Percentiles rank a stretch among this genome's conserved stretches.
phyloP scores from a whole-genome alignment of 164 flowering plant genomes.

The Macadamia tetraphylla region DNA sequence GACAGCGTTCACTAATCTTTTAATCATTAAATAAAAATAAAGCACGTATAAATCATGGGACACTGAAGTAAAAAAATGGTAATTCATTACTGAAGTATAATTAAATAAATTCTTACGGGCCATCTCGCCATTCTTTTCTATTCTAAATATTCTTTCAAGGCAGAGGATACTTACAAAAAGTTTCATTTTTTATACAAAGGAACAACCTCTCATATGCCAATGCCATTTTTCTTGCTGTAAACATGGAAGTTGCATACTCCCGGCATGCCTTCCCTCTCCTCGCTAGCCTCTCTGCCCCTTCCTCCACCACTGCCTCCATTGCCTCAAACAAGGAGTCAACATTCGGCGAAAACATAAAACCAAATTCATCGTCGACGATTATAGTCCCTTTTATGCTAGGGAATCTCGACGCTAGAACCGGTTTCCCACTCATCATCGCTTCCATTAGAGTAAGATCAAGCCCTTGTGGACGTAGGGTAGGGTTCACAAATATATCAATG shows the following conservation, averaged over 20 bases:
- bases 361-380: constrained; percentile 65
- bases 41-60: too few species aligned
- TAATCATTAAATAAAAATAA: too few species aligned
- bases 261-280: constrained; percentile 61
- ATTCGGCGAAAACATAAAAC: constrained; percentile 75
- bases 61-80: too few species aligned
- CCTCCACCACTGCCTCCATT: constrained; percentile 50
- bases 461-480: constrained; percentile 86
- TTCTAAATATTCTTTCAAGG: neutral
- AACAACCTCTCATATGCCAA: constrained; percentile 81
- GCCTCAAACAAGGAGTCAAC: constrained; percentile 68
- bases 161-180: constrained; percentile 53
- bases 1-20: too few species aligned
- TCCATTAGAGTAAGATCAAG: constrained; percentile 87
- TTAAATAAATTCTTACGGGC: too few species aligned
- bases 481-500: constrained; percentile 72
- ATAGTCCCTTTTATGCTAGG: constrained; percentile 73
- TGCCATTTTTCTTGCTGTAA: constrained; percentile 77
- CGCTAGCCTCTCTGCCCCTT: constrained; percentile 51
- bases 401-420: constrained; percentile 78
- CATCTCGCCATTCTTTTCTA: too few species aligned
- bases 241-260: constrained; percentile 63
- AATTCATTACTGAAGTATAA: too few species aligned
- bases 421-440: constrained; percentile 87
- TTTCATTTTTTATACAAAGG: constrained; percentile 61